Evolutionary conservation across 192 early-diverging fungal genomes (phyloP).

Genomic region (Coemansia sp.): DNA sequence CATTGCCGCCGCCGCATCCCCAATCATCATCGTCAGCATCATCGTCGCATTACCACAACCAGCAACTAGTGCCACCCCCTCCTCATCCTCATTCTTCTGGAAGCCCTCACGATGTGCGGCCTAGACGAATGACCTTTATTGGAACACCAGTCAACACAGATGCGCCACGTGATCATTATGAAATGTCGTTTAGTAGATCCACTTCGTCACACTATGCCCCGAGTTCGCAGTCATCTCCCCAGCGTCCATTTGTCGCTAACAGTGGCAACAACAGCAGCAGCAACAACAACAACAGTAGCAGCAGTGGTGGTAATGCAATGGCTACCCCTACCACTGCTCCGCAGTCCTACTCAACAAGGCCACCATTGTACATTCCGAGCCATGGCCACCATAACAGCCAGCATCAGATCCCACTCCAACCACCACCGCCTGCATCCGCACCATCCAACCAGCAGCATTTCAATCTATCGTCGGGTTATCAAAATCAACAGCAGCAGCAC

Average conservation of each 20-base stretch:
- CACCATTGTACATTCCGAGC: slow-evolving; percentile 17
- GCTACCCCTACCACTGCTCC: neutral
- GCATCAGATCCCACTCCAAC: neutral
- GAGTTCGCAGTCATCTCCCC: slow-evolving; percentile 34
- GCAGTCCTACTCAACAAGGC: slow-evolving; percentile 10
- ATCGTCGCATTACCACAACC: slow-evolving; percentile 13
- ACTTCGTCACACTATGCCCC: slow-evolving; percentile 25
- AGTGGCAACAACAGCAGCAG: neutral
- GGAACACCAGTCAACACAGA: slow-evolving; percentile 23
- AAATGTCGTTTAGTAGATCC: slow-evolving; percentile 51
- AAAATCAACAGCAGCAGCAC: neutral
- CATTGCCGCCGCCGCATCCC: slow-evolving; percentile 6
- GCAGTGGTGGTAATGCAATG: too few species aligned
- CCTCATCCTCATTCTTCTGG: neutral
- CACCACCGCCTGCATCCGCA: slow-evolving; percentile 32
- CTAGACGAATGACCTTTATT: slow-evolving; percentile 43
- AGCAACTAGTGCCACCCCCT: neutral
- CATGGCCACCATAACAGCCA: slow-evolving; percentile 6
- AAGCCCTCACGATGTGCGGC: slow-evolving; percentile 24
- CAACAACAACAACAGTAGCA: too few species aligned
- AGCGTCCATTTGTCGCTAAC: slow-evolving; percentile 22
- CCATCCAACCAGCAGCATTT: slow-evolving; percentile 45
- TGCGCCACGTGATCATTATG: slow-evolving; percentile 44
- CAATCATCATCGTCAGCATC: neutral
- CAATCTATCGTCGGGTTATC: neutral